Evolutionary conservation across 2,329 filamentous ascomycete genomes (phyloP), one percentile per base, ranked within the genome.

Genomic region (Herpotrichia juniperi): DNA sequence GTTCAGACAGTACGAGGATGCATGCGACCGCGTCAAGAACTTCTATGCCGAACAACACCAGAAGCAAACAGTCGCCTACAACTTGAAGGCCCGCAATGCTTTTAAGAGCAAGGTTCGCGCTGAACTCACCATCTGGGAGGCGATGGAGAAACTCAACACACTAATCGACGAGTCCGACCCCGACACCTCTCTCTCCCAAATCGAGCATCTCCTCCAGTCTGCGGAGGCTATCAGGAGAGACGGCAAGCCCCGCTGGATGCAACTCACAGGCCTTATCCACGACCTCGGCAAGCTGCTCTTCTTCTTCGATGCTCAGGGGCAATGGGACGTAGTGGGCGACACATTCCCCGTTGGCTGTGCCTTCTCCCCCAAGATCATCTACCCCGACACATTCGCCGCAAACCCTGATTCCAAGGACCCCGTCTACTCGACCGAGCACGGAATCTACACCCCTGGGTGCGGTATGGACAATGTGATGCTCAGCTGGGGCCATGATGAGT

Each of bases 261-360:
- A 91, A 76, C 76, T 91, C 24, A 88, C 86, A 0, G 89, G 89
- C 6, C 80, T 93, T 21, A 87, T 92, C 71, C 89, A 93, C 74
- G 89, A 92, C 68, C 80, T 92, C 1, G 89, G 89, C 72, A 93
- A 92, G 76, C 82, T 93, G 10, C 83, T 91, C 58, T 90, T 87
- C 79, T 90, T 91, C 78, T 89, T 89, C 77, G 89, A 85, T 55
- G 90, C 89, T n/a, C 79, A 88, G 66, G 91, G 91, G 46, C 92
- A 96, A 77, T 96, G 92, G 92, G 91, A 96, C 68, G 91, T 96
- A 2, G 92, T 96, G 22, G 92, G 92, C 51, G 89, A 93, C 74
- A 92, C 89, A 1, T 92, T 93, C 75, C 87, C 88, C 40, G 87
- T 92, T 35, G 89, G 89, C 63, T 91, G 88, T 72, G 83, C 82